Conservation (phyloP, 352 stramenopile species). For the Pythium dissimile region DNA sequence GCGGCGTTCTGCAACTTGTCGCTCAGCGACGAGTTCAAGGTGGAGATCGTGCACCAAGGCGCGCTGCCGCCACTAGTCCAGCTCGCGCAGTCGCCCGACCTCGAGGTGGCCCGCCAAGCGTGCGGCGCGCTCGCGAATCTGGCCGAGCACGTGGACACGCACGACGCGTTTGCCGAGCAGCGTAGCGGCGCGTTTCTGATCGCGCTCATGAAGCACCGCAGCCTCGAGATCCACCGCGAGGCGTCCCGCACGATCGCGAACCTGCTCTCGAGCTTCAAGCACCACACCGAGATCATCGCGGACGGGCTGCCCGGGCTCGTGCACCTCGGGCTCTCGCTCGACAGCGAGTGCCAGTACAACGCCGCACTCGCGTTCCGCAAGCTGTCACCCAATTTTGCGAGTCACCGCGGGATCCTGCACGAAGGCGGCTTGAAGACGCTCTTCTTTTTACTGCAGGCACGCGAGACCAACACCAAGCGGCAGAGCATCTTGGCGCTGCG, state of each 20-base stretch:
- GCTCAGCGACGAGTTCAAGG: constrained; percentile 89
- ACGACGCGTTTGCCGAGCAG: constrained; percentile 81
- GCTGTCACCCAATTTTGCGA: constrained; percentile 89
- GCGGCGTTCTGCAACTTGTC: constrained; percentile 94
- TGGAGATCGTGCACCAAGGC: constrained; percentile 82
- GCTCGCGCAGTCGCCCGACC: constrained; percentile 86
- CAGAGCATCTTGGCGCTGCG: constrained; percentile 88
- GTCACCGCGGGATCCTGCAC: constrained; percentile 85
- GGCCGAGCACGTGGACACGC: constrained; percentile 92
- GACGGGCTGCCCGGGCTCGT: constrained; percentile 90
- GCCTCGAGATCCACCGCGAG: constrained; percentile 93
- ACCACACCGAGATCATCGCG: constrained; percentile 90
- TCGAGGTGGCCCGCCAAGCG: constrained; percentile 90
- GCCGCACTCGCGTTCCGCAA: constrained; percentile 93
- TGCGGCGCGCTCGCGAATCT: constrained; percentile 93
- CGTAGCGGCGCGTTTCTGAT: constrained; percentile 73
- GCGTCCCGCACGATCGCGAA: constrained; percentile 92
- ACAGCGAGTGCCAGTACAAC: constrained; percentile 95
- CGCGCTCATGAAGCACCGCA: constrained; percentile 78
- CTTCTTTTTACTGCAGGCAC: constrained; percentile 87
- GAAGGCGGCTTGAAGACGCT: constrained; percentile 90
- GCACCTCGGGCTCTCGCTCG: constrained; percentile 84
- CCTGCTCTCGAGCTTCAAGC: constrained; percentile 90
- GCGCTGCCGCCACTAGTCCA: constrained; percentile 80
- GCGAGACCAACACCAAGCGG: constrained; percentile 91